phyloP scores from a whole-genome alignment of 805 yeast species.

The Kluyveromyces nonfermentans region DNA sequence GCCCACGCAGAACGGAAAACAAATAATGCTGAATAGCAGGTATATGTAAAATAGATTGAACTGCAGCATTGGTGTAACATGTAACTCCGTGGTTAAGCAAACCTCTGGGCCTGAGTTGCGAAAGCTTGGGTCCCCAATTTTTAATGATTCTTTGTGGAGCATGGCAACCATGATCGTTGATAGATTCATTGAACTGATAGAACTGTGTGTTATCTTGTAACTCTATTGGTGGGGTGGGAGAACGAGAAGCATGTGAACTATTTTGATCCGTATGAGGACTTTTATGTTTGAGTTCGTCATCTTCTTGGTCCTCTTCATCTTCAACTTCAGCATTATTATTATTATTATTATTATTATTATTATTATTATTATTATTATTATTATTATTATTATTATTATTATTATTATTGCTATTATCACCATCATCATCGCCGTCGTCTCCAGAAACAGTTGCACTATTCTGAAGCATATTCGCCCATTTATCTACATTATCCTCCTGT shows the following conservation, averaged over 20 bases:
- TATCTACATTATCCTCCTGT: conserved; percentile 20
- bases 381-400: too few relatives aligned
- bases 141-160: conserved; percentile 50
- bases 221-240: conserved; percentile 8
- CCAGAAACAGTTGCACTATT: neutral
- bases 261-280: conserved; percentile 6
- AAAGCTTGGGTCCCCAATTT: conserved; percentile 54
- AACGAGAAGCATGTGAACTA: neutral
- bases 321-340: conserved; percentile 12
- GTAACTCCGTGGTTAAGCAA: conserved; percentile 88
- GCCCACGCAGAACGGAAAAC: conserved; percentile 49
- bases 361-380: neutral
- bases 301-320: conserved; percentile 16
- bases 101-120: conserved; percentile 48
- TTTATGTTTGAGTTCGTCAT: conserved; percentile 27
- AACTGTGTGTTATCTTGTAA: conserved; percentile 48
- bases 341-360: neutral
- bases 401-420: too few relatives aligned
- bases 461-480: conserved; percentile 8
- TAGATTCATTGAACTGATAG: conserved; percentile 48
- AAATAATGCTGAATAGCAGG: conserved; percentile 87
- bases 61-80: conserved; percentile 92
- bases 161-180: conserved; percentile 57
- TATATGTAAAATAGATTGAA: conserved; percentile 81
- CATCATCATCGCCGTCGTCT: conserved; percentile 33